A percentile compares a stretch with the other conserved stretches of the same genome.
phyloP scores from a whole-genome alignment of 371 early-diverging fungal species.

The Rhizomucor pusillus region DNA sequence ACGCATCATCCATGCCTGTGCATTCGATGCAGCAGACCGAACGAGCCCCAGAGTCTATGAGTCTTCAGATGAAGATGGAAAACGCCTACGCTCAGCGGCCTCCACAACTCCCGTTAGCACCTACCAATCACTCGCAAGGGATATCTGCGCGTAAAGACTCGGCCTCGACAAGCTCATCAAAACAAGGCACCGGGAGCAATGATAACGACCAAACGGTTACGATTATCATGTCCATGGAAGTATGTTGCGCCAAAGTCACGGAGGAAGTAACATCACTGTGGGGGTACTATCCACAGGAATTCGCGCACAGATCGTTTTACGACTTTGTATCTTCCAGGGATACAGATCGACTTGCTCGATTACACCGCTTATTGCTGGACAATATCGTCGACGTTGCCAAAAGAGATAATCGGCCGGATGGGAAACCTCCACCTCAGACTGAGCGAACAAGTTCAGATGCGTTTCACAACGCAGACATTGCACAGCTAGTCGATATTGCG shows the following conservation, averaged over 20 bases:
- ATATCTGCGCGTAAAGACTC: background rate
- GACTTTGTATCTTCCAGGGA: slow-evolving; percentile 42
- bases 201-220: background rate
- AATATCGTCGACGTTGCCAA: slow-evolving; percentile 32
- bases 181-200: background rate
- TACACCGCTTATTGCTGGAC: slow-evolving; percentile 41
- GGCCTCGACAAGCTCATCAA: background rate
- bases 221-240: slow-evolving; percentile 45
- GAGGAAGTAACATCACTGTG: slow-evolving; percentile 45
- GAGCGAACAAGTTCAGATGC: slow-evolving; percentile 42
- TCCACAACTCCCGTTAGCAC: background rate
- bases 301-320: slow-evolving; percentile 50
- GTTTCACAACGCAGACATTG: slow-evolving; percentile 29
- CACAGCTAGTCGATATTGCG: slow-evolving; percentile 21
- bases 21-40: background rate
- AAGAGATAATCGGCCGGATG: background rate
- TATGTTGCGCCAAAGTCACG: slow-evolving; percentile 50
- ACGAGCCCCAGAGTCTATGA: slow-evolving; percentile 4
- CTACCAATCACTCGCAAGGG: background rate
- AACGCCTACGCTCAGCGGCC: slow-evolving; percentile 2
- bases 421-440: slow-evolving; percentile 22
- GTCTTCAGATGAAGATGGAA: slow-evolving; percentile 8
- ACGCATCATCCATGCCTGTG: background rate
- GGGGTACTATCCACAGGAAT: slow-evolving; percentile 53
- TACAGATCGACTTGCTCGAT: slow-evolving; percentile 30